Evolutionary conservation across 352 stramenopile species (phyloP).

Genomic region (Chrysophaeum taylorii): DNA sequence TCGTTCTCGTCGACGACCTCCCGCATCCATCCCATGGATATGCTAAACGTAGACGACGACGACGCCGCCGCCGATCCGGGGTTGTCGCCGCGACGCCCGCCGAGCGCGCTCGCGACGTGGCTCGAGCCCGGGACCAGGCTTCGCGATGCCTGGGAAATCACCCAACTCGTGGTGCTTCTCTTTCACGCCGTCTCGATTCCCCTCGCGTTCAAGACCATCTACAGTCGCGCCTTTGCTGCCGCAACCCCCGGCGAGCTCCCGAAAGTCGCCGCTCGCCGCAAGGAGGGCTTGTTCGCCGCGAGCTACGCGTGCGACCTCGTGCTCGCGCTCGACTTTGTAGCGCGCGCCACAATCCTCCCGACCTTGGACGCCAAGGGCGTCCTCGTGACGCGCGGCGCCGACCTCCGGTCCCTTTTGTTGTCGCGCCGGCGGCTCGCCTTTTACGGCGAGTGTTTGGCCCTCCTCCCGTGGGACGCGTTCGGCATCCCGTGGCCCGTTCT

Average conservation of each 20-base stretch:
- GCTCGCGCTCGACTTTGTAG: constrained; percentile 34
- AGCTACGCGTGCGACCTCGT: constrained; percentile 34
- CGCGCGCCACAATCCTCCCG: constrained; percentile 36
- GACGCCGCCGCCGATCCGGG: constrained; percentile 27
- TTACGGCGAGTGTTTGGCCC: constrained; percentile 29
- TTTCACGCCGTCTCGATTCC: constrained; percentile 40
- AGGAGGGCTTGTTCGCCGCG: constrained; percentile 27
- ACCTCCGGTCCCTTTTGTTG: no score
- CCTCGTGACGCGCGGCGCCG: constrained; percentile 31
- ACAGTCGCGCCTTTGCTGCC: constrained; percentile 25
- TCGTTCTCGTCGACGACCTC: constrained; percentile 32
- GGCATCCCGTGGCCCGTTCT: constrained; percentile 25
- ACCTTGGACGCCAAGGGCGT: constrained; percentile 35
- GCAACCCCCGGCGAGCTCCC: constrained; percentile 18
- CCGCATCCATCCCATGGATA: no score
- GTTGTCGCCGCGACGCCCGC: constrained; percentile 23
- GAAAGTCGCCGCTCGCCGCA: no score
- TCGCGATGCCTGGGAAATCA: constrained; percentile 30
- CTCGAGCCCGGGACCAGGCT: constrained; percentile 33
- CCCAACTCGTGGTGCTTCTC: constrained; percentile 33
- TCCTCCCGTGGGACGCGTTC: constrained; percentile 34
- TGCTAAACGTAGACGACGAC: constrained; percentile 35
- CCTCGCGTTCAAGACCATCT: constrained; percentile 29
- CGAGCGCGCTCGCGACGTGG: constrained; percentile 39
- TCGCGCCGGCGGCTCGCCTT: no score